phyloP scores from a whole-genome alignment of 2,329 filamentous ascomycete species.

The Epichloe elymi region DNA sequence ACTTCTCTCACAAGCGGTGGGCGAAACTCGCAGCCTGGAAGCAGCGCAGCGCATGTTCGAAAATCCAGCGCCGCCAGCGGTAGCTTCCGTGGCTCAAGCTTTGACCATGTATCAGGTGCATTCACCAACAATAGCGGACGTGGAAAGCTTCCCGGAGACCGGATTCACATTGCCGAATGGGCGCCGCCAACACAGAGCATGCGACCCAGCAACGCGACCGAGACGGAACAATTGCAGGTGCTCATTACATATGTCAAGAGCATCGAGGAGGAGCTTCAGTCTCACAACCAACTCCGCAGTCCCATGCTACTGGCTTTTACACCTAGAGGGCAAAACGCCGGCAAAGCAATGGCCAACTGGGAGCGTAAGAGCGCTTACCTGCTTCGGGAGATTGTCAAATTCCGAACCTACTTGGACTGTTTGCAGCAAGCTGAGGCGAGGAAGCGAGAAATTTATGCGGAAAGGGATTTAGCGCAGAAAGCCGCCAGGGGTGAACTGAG shows the following conservation, averaged over 20 bases:
- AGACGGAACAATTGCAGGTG: conserved; percentile 67
- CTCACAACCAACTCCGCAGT: conserved; percentile 76
- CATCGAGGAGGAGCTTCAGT: conserved; percentile 73
- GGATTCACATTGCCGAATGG: conserved; percentile 77
- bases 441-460: conserved; percentile 58
- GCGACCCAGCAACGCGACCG: conserved; percentile 65
- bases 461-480: conserved; percentile 39
- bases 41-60: conserved; percentile 29
- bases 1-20: conserved; percentile 18
- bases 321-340: conserved; percentile 65
- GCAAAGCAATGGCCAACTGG: conserved; percentile 90
- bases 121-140: conserved; percentile 36
- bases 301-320: conserved; percentile 86
- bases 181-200: conserved; percentile 78
- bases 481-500: conserved; percentile 33
- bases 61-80: conserved; percentile 35
- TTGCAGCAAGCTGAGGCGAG: conserved; percentile 56
- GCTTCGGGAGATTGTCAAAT: conserved; percentile 89
- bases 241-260: conserved; percentile 69
- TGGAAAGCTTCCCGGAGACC: conserved; percentile 67
- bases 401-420: conserved; percentile 85
- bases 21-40: conserved; percentile 34
- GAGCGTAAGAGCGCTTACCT: conserved; percentile 90
- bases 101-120: conserved; percentile 45
- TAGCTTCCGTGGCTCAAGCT: conserved; percentile 41